phyloP scores from a whole-genome alignment of 2,329 filamentous ascomycete species.

The Fusarium devonianum region DNA sequence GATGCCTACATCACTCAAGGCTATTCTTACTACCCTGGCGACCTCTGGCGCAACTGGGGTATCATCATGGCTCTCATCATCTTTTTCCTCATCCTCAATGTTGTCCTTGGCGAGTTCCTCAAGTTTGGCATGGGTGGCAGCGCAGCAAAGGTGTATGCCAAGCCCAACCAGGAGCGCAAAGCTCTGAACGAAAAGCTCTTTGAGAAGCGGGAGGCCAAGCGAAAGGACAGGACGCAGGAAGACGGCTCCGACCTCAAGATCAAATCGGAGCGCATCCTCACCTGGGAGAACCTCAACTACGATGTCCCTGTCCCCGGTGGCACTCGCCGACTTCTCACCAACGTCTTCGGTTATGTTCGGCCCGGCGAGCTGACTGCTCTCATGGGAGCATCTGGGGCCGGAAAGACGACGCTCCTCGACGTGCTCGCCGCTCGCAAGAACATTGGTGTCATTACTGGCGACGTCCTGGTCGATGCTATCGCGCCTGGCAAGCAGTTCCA shows the following conservation, averaged over 20 bases:
- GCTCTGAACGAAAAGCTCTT: slow-evolving; percentile 69
- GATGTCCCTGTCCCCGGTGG: slow-evolving; percentile 68
- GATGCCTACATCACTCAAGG: slow-evolving; percentile 71
- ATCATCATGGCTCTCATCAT: slow-evolving; percentile 80
- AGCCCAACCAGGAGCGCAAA: slow-evolving; percentile 71
- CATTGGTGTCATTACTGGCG: slow-evolving; percentile 65
- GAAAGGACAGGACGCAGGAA: slow-evolving; percentile 55
- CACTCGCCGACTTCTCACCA: slow-evolving; percentile 62
- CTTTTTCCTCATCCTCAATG: slow-evolving; percentile 78
- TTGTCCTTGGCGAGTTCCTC: slow-evolving; percentile 79
- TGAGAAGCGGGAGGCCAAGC: slow-evolving; percentile 65
- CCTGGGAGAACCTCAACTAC: slow-evolving; percentile 87
- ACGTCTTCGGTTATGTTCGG: slow-evolving; percentile 73
- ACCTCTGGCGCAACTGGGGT: slow-evolving; percentile 85
- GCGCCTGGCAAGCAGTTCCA: slow-evolving; percentile 68
- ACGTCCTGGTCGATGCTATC: slow-evolving; percentile 63
- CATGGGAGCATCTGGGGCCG: slow-evolving; percentile 85
- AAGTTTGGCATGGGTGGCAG: slow-evolving; percentile 83
- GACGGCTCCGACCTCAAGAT: slow-evolving; percentile 61
- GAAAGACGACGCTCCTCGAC: slow-evolving; percentile 85
- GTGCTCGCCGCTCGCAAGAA: slow-evolving; percentile 71
- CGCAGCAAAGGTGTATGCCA: slow-evolving; percentile 77
- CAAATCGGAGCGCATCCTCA: slow-evolving; percentile 72
- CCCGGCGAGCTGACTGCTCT: slow-evolving; percentile 80
- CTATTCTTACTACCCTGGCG: slow-evolving; percentile 70